Evolutionary conservation across 106 monocot species (phyloP).

Genomic region (Dendrobium chrysotoxum): DNA sequence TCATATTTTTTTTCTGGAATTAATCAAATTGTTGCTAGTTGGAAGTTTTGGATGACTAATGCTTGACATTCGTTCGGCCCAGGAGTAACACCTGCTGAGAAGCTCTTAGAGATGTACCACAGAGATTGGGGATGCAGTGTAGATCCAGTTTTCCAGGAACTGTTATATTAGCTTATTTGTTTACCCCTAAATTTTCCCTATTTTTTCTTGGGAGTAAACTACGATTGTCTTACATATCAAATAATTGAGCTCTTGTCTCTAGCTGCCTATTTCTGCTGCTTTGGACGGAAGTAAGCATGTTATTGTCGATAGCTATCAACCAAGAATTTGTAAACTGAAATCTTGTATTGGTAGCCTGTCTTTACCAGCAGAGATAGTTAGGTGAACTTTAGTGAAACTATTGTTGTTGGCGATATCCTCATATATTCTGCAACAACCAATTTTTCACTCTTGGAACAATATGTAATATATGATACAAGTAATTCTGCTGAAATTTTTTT

Average conservation of each 20-base stretch:
- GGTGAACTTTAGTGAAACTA: no score
- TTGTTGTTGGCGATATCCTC: no score
- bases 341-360: not conserved
- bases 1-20: not conserved
- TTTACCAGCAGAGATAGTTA: no score
- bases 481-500: no score
- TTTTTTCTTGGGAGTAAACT: not conserved
- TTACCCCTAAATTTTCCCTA: not conserved
- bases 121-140: constrained; percentile 78
- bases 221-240: not conserved
- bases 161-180: constrained; percentile 47
- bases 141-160: constrained; percentile 74
- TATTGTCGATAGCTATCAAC: not conserved
- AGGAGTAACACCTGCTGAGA: constrained; percentile 94
- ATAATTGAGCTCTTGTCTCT: not conserved
- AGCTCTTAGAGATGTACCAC: constrained; percentile 79
- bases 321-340: not conserved
- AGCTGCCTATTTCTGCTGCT: not conserved
- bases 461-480: no score
- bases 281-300: no score
- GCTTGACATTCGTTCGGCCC: not conserved
- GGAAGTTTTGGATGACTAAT: not conserved
- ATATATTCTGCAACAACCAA: no score
- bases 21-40: not conserved
- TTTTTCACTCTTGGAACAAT: no score